A percentile compares a stretch with the other conserved stretches of the same genome.
phyloP scores from a whole-genome alignment of 305 asterid genomes.

The Euphrasia arctica region DNA sequence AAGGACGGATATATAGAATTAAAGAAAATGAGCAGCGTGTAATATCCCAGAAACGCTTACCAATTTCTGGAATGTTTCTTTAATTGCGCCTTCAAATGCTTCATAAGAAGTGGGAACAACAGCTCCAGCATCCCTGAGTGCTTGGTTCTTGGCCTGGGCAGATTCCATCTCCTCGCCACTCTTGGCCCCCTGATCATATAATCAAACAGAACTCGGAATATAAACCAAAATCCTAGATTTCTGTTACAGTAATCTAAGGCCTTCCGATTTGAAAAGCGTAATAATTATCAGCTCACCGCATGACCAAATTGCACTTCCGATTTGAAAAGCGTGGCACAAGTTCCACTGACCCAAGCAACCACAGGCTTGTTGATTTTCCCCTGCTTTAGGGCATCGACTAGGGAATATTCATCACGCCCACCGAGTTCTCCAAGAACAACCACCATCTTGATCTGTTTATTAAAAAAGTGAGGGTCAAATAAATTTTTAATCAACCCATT shows the following conservation, averaged over 20 bases:
- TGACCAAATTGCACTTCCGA: slow-evolving; percentile 99
- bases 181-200: slow-evolving; percentile 79
- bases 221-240: no score
- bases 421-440: slow-evolving; percentile 99
- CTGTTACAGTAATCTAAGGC: no score
- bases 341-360: slow-evolving; percentile 99
- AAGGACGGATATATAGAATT: no score
- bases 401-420: slow-evolving; percentile 96
- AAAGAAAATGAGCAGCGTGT: no score
- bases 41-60: slow-evolving; percentile 28
- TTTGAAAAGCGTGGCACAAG: slow-evolving; percentile 96
- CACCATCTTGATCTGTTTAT: slow-evolving; percentile 76
- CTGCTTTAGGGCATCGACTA: slow-evolving; percentile 95
- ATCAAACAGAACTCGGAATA: no score
- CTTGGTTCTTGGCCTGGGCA: slow-evolving; percentile 96
- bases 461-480: slow-evolving; percentile 28
- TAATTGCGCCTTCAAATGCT: slow-evolving; percentile 80
- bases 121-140: slow-evolving; percentile 94
- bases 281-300: slow-evolving; percentile 60
- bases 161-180: slow-evolving; percentile 99
- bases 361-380: slow-evolving; percentile 95
- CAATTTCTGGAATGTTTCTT: slow-evolving; percentile 71
- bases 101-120: slow-evolving; percentile 91
- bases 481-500: slow-evolving; percentile 1
- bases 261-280: no score